Percentiles rank a stretch among this genome's conserved stretches.
These are phyloP conservation scores for Trichoderma koningii DNA, from an alignment of 2,329 filamentous ascomycete species.

Conservation along the genomic window DNA sequence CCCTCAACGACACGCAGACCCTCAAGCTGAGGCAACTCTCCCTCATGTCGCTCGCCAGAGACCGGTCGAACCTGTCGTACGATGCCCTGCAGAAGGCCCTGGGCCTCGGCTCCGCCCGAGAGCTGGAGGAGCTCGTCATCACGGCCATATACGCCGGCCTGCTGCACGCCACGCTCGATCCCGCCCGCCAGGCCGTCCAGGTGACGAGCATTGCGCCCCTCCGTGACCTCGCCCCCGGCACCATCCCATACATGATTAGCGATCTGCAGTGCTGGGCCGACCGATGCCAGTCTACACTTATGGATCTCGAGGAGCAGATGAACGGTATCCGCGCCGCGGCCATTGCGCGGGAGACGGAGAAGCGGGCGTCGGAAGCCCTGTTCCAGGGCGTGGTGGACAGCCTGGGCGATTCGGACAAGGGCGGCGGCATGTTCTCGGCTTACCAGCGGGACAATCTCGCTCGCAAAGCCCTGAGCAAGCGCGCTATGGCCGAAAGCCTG, in stretches of 20 bases:
- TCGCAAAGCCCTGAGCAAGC: slow-evolving; percentile 38
- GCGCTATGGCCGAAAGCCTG: slow-evolving; percentile 46
- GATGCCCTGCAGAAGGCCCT: slow-evolving; percentile 65
- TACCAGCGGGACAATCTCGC: slow-evolving; percentile 34
- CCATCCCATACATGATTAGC: slow-evolving; percentile 67
- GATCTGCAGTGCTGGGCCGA: slow-evolving; percentile 73
- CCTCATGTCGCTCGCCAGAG: slow-evolving; percentile 76
- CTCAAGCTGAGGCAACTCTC: slow-evolving; percentile 90
- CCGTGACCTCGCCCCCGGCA: slow-evolving; percentile 77
- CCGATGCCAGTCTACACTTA: slow-evolving; percentile 75
- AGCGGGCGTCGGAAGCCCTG: slow-evolving; percentile 50
- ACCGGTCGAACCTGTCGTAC: slow-evolving; percentile 72
- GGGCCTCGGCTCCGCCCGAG: slow-evolving; percentile 63
- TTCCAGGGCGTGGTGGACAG: slow-evolving; percentile 53
- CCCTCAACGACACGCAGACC: slow-evolving; percentile 70
- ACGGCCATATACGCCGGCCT: slow-evolving; percentile 85
- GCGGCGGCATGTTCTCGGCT: slow-evolving; percentile 29
- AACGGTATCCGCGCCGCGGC: slow-evolving; percentile 63
- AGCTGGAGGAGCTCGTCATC: slow-evolving; percentile 85
- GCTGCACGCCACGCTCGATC: slow-evolving; percentile 80
- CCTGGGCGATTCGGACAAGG: slow-evolving; percentile 47
- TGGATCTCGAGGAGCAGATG: slow-evolving; percentile 75
- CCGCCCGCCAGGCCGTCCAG: slow-evolving; percentile 70
- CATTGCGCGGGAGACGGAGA: slow-evolving; percentile 53
- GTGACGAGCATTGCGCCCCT: slow-evolving; percentile 81